Conservation (phyloP, 441 rosid species). For the Omphalea diandra region DNA sequence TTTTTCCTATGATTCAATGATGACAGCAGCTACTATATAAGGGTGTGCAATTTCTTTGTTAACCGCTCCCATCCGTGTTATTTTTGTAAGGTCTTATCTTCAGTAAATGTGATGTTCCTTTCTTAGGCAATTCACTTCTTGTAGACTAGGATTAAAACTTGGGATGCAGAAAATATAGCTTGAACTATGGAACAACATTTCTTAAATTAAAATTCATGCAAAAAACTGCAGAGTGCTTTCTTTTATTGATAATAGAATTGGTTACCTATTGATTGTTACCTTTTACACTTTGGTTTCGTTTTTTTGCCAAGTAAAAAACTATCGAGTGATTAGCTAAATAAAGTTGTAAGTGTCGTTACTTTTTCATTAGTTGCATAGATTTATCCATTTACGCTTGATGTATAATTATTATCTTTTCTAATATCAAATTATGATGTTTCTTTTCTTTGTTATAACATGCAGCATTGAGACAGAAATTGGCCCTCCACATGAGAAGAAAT, state of each 20-base stretch:
- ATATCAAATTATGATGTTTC: background rate
- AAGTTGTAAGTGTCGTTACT: background rate
- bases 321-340: background rate
- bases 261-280: background rate
- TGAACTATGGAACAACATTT: background rate
- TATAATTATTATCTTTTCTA: background rate
- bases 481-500: slow-evolving; percentile 43
- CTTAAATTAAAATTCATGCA: background rate
- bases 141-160: background rate
- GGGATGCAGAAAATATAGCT: background rate
- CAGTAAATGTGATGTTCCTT: background rate
- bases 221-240: background rate
- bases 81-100: no score
- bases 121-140: background rate
- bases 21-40: no score
- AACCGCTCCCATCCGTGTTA: no score
- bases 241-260: background rate
- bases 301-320: background rate
- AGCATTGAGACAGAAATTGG: slow-evolving; percentile 59
- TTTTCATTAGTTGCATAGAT: background rate
- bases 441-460: slow-evolving; percentile 27
- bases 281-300: background rate
- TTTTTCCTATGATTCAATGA: background rate
- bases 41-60: no score
- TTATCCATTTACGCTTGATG: background rate